Evolutionary conservation across 202 grass and related monocot species (phyloP).

Genomic region (Saccharum hybrid): DNA sequence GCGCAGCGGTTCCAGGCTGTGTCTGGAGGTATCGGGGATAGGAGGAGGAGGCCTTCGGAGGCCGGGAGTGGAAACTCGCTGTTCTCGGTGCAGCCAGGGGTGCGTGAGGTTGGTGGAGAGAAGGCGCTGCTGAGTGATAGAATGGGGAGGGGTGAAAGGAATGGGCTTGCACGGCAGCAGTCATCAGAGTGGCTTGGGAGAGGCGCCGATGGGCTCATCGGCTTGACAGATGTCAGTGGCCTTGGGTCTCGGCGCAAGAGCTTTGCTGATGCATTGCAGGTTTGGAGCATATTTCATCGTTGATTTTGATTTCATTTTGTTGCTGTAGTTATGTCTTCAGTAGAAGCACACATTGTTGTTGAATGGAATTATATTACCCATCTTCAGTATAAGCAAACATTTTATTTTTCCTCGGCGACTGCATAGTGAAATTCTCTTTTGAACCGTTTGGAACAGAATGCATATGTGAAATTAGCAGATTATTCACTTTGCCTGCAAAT

Average conservation of each 20-base stretch:
- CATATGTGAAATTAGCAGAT: not conserved
- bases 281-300: conserved; percentile 26
- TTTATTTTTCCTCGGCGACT: not conserved
- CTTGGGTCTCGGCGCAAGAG: conserved; percentile 63
- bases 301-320: conserved; percentile 30
- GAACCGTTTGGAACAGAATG: not conserved
- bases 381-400: conserved; percentile 15
- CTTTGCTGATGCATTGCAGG: conserved; percentile 94
- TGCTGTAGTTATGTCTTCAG: conserved; percentile 20
- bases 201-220: conserved; percentile 60
- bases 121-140: conserved; percentile 40
- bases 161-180: conserved; percentile 45
- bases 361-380: not conserved
- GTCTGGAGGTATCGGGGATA: conserved; percentile 71
- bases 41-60: conserved; percentile 49
- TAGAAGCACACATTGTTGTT: conserved; percentile 9
- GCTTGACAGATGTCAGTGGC: conserved; percentile 56
- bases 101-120: conserved; percentile 1
- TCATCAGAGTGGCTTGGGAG: conserved; percentile 59
- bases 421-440: conserved; percentile 5
- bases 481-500: conserved; percentile 1
- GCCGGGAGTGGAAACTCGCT: conserved; percentile 57
- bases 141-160: conserved; percentile 47
- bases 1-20: conserved; percentile 64
- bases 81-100: conserved; percentile 71